Base-by-base conservation (phyloP, 2,329 filamentous ascomycete species). In the Scytalidium sp. region DNA sequence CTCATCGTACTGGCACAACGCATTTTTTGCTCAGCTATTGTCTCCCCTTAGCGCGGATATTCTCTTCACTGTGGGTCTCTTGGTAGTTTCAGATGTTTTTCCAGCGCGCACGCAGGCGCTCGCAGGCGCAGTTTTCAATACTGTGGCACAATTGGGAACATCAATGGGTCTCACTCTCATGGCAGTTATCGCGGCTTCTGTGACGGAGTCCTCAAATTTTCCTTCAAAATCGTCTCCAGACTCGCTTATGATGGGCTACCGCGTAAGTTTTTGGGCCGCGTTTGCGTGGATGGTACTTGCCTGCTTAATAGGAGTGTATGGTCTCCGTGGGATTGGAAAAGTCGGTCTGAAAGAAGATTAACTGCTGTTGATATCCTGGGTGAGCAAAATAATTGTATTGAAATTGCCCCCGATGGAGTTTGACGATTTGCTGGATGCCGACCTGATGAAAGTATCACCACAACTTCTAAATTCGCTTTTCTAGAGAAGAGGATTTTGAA, bases 51-150 rank as follows among this genome's bases (percentile, higher is more conserved):
- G 66, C 9, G 63, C 53, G 17, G 73, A 79, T 43, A 70, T 79
- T 0, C 64, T 84, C 7, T 83, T 80, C 58, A 83, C 77, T 0
- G 72, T 84, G 3, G 77, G 73, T 0, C 65, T 78, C 10, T 70
- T 84, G 19, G 66, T 82, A 7, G 72, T 84, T 4, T 72, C 74
- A 0, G 74, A 78, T 11, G 72, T 67, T 3, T 84, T 84, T 52
- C 75, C 78, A 0, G 67, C 73, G 19, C 65, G 78, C 9, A 81
- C 72, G 2, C 81, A 85, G 52, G 78, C 76, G 0, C 65, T 85
- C 0, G 80, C 79, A 0, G 82, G 81, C 0, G 80, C 78, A 0
- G 80, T 85, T 0, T 84, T 84, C 61, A 83, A 80, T 53, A 82
- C 79, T 0, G 70, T 76, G 0, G 66, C 73, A 0, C 80, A 84